phyloP scores from a whole-genome alignment of 2,329 filamentous ascomycete species.

The Colletotrichum spinosum region DNA sequence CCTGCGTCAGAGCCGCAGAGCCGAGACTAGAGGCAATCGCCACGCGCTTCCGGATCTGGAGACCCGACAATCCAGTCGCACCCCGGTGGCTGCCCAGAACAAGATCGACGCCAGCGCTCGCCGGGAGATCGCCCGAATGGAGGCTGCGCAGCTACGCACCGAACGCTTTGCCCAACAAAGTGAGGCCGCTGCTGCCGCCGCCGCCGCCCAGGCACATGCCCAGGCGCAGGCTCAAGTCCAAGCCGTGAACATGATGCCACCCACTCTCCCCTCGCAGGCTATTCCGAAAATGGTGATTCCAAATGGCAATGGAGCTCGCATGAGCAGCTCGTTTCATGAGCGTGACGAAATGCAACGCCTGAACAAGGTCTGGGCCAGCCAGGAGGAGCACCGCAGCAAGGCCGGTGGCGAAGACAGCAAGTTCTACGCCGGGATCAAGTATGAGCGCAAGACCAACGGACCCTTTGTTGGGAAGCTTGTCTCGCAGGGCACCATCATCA shows the following conservation, averaged over 20 bases:
- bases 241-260: slow-evolving; percentile 5
- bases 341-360: slow-evolving; percentile 62
- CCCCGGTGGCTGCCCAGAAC: slow-evolving; percentile 51
- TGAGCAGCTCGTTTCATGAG: slow-evolving; percentile 53
- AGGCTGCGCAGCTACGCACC: slow-evolving; percentile 63
- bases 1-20: slow-evolving; percentile 57
- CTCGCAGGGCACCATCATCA: slow-evolving; percentile 70
- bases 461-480: slow-evolving; percentile 74
- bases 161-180: slow-evolving; percentile 59
- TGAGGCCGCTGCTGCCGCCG: slow-evolving; percentile 51
- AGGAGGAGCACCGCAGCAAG: slow-evolving; percentile 60
- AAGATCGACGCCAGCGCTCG: slow-evolving; percentile 62
- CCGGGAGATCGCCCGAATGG: slow-evolving; percentile 64
- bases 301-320: slow-evolving; percentile 22
- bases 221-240: neutral
- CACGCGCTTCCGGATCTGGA: slow-evolving; percentile 51
- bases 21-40: slow-evolving; percentile 47
- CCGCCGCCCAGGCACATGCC: slow-evolving; percentile 41
- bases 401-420: slow-evolving; percentile 64
- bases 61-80: slow-evolving; percentile 49
- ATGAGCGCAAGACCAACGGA: slow-evolving; percentile 70
- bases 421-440: slow-evolving; percentile 70
- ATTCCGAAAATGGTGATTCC: slow-evolving; percentile 28
- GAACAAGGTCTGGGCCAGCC: slow-evolving; percentile 66
- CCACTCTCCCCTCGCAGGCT: slow-evolving; percentile 11